Evolutionary conservation across 2,329 filamentous ascomycete genomes (phyloP).

Genomic region (Aspergillus spinulosporus): DNA sequence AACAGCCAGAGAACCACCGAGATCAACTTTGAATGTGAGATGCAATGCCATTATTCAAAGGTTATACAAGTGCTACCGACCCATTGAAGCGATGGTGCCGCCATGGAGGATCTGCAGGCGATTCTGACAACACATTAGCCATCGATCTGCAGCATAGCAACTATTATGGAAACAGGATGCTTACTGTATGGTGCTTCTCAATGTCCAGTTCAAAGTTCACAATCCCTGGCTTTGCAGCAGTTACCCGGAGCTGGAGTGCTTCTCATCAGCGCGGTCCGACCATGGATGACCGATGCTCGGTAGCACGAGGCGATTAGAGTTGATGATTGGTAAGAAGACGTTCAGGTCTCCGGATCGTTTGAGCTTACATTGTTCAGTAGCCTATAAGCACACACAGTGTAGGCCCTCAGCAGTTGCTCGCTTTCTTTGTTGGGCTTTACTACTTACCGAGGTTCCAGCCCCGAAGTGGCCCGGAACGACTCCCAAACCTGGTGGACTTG

Average conservation of each 20-base stretch:
- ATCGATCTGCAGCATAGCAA: background rate
- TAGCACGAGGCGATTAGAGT: background rate
- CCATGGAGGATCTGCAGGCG: constrained; percentile 66
- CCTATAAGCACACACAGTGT: constrained; percentile 18
- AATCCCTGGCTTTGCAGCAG: constrained; percentile 59
- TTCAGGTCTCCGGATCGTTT: background rate
- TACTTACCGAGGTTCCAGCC: constrained; percentile 79
- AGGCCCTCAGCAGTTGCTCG: constrained; percentile 13
- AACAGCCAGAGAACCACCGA: constrained; percentile 66
- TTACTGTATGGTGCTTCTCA: constrained; percentile 64
- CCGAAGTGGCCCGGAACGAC: constrained; percentile 82
- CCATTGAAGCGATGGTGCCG: constrained; percentile 65
- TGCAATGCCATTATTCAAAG: background rate
- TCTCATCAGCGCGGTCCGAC: constrained; percentile 11
- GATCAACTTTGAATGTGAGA: constrained; percentile 52
- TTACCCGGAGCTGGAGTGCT: constrained; percentile 57
- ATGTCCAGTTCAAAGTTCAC: constrained; percentile 67
- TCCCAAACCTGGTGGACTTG: constrained; percentile 66
- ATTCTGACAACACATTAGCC: constrained; percentile 49
- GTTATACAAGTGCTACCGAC: constrained; percentile 29
- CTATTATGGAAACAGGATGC: background rate
- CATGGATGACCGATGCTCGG: background rate
- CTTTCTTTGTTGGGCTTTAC: background rate
- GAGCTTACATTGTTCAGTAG: constrained; percentile 45
- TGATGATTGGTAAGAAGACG: background rate